Base-by-base conservation (phyloP, 202 grass and related monocot species). In the Musa balbisiana region DNA sequence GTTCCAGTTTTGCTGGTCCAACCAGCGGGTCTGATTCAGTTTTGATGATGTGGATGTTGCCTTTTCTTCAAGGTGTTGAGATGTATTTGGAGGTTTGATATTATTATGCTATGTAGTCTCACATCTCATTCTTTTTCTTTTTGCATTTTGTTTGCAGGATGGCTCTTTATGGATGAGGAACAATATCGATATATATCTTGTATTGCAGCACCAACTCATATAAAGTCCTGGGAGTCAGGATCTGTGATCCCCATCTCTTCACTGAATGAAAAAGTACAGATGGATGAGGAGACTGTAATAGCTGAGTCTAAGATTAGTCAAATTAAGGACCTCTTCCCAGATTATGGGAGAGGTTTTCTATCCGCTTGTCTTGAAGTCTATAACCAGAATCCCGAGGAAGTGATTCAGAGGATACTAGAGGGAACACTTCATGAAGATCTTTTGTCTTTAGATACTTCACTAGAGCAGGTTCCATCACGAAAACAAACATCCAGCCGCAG, bases 341-440 rank as follows among this genome's bases (percentile, higher is more conserved):
- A 98, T 79, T 94, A 94, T 78, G 91, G 94, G 70, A 92, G 91
- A 76, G 94, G 94, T 24, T 98, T 92, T 76, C 84, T 98, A 67
- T 70, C 88, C 20, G 81, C 89, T 67, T 98, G 94, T 78, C 87
- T 98, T 26, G 94, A 98, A 98, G 91, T 86, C 76, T 98, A 94
- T 84, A 89, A 88, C 82, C 78, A 88, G 66, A 85, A 94, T 74
- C 85, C 77, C 26, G 94, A 98, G 71, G 88, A 88, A 87, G 91
- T 98, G 78, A 94, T 90, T 74, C 88, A 94, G 83, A 88, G 87
- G 78, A 92, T 98, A 82, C 80, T 98, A 51, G 95, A 98, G 9
- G 85, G 83, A 78, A 94, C 88, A 64, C 91, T 98, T 83, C 94
- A 98, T 86, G 68, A 89, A 84, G 91, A 93, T 88, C 90, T 98